Base-by-base conservation (phyloP, 2,329 filamentous ascomycete species). In the Ophiostoma quercus region DNA sequence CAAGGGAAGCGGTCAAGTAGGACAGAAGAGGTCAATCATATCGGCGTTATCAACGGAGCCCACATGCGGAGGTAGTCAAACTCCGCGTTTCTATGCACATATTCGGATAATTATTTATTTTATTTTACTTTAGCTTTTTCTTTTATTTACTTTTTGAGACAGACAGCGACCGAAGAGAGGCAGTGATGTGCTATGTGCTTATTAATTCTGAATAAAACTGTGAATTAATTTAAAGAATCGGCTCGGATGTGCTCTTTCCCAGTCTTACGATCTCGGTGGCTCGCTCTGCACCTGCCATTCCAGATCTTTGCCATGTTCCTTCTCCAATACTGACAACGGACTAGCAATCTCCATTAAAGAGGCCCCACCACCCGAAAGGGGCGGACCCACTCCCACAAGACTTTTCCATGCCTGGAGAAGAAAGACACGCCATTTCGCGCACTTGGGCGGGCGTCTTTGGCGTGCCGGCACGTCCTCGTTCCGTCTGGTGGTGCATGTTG, bases 321-420 rank as follows among this genome's bases (percentile, higher is more conserved):
- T 47, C 43, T 19, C 41, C 16, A 43, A 43, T 14, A 47, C 43
- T 12, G 22, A 25, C 47, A 11, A 19, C 5, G 5, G 16, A 37
- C 8, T 32, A 34, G 34, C 16, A 63, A 63, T 63, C 60, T 12
- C 62, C 5, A 62, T 62, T 32, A 62, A 62, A 62, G n/a, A 14
- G 57, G 25, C 9, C 25, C 57, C 57, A 62, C 57, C 25, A 62
- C 25, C 57, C 57, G 57, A 62, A 62, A 62, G 57, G 57, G 57
- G 57, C 25, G 12, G 54, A 6, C 14, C 57, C 57, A 62, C 57
- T 34, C 57, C 8, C 16, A 62, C 57, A 32, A 25, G n/a, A 14
- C 6, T 57, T 12, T 34, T 8, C 39, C 57, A 62, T 62, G 25
- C 51, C 54, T 9, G 25, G 12, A 62, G 25, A 60, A 60, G 11